These are phyloP conservation scores for Garcia nutans DNA, from an alignment of 345 rosid species.

Conservation along the genomic window DNA sequence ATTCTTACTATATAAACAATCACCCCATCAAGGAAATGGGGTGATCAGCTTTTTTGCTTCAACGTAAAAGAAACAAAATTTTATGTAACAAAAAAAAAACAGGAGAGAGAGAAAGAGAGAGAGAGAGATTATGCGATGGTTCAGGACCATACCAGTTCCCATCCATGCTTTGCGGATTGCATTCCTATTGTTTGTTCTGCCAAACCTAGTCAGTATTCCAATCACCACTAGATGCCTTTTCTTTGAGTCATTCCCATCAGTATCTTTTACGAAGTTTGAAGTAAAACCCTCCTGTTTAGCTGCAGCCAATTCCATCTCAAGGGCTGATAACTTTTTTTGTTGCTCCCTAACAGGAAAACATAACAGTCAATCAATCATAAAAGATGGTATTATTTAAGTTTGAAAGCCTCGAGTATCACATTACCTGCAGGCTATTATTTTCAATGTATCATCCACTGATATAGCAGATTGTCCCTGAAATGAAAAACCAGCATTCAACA, in stretches of 20 bases:
- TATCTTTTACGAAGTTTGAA: constrained; percentile 16
- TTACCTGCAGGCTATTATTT: constrained; percentile 37
- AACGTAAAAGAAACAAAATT: constrained; percentile 4
- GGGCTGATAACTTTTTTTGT: constrained; percentile 29
- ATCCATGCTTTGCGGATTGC: constrained; percentile 38
- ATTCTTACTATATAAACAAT: not conserved
- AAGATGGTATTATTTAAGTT: not conserved
- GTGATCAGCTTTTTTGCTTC: not conserved
- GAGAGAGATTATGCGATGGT: not conserved
- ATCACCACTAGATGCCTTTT: constrained; percentile 25
- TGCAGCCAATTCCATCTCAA: constrained; percentile 26
- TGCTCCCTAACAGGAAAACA: constrained; percentile 27
- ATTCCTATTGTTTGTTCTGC: constrained; percentile 28
- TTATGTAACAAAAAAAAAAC: too few species aligned
- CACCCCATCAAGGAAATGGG: not conserved
- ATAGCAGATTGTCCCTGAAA: constrained; percentile 33
- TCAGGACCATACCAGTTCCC: constrained; percentile 23
- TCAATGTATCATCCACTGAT: constrained; percentile 35
- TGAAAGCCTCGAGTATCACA: not conserved
- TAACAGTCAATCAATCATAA: not conserved
- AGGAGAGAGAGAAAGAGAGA: not conserved
- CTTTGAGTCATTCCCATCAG: constrained; percentile 16
- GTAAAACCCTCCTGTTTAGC: constrained; percentile 34
- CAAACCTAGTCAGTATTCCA: constrained; percentile 28
- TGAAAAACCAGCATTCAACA: not conserved